These are phyloP conservation scores for Aphanomyces cochlioides DNA, from an alignment of 352 stramenopile genomes.

Conservation along the genomic window DNA sequence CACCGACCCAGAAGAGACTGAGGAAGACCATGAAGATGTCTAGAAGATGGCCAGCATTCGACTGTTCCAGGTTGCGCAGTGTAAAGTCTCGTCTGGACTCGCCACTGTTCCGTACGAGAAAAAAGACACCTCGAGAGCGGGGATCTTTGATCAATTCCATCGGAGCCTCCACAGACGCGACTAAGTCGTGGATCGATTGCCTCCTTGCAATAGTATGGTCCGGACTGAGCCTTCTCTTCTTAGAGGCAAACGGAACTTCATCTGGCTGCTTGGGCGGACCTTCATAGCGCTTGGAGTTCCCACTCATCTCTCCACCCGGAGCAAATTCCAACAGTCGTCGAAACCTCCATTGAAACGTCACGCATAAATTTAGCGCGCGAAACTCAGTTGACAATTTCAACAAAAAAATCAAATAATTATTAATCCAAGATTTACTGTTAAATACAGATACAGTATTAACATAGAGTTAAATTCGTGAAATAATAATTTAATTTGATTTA, in stretches of 20 bases:
- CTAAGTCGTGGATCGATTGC: slow-evolving; percentile 24
- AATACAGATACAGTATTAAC: no score
- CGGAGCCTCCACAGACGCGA: neutral
- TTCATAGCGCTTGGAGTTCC: slow-evolving; percentile 2
- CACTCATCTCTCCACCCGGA: neutral
- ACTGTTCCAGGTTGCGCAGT: slow-evolving; percentile 70
- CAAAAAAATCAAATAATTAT: no score
- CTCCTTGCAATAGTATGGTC: slow-evolving; percentile 10
- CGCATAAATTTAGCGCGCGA: neutral
- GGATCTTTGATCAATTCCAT: slow-evolving; percentile 26
- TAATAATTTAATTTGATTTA: no score
- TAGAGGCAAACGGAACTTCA: neutral
- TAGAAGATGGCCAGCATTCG: slow-evolving; percentile 47
- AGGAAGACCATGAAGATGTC: slow-evolving; percentile 47
- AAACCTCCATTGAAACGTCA: neutral
- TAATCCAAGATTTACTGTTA: no score
- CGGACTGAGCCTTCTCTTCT: slow-evolving; percentile 12
- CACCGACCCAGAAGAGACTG: slow-evolving; percentile 58
- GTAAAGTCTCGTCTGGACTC: slow-evolving; percentile 64
- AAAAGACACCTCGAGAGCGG: slow-evolving; percentile 18
- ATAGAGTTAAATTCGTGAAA: no score
- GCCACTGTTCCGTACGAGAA: slow-evolving; percentile 32
- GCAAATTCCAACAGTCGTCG: no score
- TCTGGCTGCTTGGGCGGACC: neutral
- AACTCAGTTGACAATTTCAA: neutral